Evolutionary conservation across 805 yeast species (phyloP), one percentile per base, ranked within the genome.

Genomic region (Kluyveromyces dobzhanskii): DNA sequence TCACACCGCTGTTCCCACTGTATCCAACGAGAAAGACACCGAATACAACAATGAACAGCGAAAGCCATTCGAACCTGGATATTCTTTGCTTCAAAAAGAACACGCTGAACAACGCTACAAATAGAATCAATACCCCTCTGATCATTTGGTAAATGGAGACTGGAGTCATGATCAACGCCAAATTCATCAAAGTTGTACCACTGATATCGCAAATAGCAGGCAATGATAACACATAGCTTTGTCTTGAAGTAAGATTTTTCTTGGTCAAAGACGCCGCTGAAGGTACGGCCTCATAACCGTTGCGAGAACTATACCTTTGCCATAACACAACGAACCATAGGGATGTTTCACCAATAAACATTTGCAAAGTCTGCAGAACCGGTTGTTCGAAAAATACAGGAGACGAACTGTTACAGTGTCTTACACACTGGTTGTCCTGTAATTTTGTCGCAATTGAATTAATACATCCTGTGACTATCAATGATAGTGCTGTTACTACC

Each of bases 101-200:
- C 28, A 79, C 79, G 17, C 85, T 77, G 51, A 82, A 69, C 12
- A 77, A 57, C 1, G 88, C 94, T 17, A 83, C 94, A 61, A 81
- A 82, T 30, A 84, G 60, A 31, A 84, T 84, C 30, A 82, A 63
- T 0, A 86, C 74, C 2, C 94, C 92, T 46, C 94, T 66, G n/a
- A 82, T 78, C 94, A 84, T 84, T 56, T 84, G 94, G 57, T 82
- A 84, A 36, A 83, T 71, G 1, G 87, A 80, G 7, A 83, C 92
- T 0, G 92, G 90, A 1, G 79, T 77, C 57, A 76, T 78, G 17
- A 81, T 56, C 44, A 84, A 65, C 0, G 92, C 92, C n/a, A 82
- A 56, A 49, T 83, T 80, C 76, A 83, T 70, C 46, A 84, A 59
- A 0, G 92, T 83, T 1, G 94, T 84, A 3, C 80, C 90, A 27